Evolutionary conservation across 2,329 filamentous ascomycete species (phyloP).

Genomic region (Alternaria brassicicola): DNA sequence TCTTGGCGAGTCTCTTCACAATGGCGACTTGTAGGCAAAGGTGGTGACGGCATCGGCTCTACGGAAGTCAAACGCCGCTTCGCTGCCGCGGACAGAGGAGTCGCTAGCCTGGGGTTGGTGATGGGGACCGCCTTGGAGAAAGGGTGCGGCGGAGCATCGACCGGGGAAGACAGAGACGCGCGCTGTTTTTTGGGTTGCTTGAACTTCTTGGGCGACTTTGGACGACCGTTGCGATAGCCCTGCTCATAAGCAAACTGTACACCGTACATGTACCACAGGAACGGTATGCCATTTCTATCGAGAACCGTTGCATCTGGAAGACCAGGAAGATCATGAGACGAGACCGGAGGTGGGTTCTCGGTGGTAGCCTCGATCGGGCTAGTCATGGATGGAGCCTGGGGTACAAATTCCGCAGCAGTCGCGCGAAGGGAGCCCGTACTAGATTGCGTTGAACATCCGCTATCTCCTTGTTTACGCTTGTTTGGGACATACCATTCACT

Average conservation of each 20-base stretch:
- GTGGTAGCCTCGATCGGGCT: background rate
- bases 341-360: background rate
- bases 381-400: constrained; percentile 6
- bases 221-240: constrained; percentile 17
- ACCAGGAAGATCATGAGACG: background rate
- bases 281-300: constrained; percentile 35
- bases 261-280: constrained; percentile 41
- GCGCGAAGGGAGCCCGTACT: constrained; percentile 35
- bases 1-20: background rate
- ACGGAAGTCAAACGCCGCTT: constrained; percentile 6
- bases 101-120: background rate
- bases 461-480: constrained; percentile 5
- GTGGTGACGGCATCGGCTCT: constrained; percentile 2
- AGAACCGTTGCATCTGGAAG: constrained; percentile 27
- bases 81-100: constrained; percentile 3
- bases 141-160: background rate
- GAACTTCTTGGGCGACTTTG: constrained; percentile 29
- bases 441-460: constrained; percentile 23
- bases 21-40: background rate
- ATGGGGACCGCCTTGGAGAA: background rate
- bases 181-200: constrained; percentile 17
- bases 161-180: background rate
- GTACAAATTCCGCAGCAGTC: constrained; percentile 42
- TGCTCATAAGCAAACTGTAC: constrained; percentile 27
- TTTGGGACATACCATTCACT: constrained; percentile 12